These are phyloP conservation scores for Prinsepia uniflora DNA, from an alignment of 306 rosid species.

Conservation along the genomic window DNA sequence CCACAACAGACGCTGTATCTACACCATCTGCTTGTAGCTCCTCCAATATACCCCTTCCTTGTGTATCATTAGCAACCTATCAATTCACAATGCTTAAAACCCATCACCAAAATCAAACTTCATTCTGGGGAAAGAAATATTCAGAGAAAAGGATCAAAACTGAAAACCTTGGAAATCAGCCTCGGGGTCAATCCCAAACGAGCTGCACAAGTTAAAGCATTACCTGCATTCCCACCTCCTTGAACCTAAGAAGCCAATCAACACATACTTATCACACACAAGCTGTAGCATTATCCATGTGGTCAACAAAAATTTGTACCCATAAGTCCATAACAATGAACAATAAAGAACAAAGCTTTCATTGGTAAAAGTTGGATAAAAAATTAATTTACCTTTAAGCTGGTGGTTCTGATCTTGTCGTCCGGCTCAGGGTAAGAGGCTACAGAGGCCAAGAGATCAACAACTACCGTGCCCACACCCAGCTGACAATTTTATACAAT, in stretches of 20 bases:
- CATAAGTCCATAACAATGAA: too few species aligned
- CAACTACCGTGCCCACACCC: conserved; percentile 53
- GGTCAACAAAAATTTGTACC: too few species aligned
- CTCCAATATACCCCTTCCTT: conserved; percentile 69
- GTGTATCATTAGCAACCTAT: conserved; percentile 79
- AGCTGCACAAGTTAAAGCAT: conserved; percentile 78
- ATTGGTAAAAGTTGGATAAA: background rate
- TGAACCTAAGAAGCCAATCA: conserved; percentile 44
- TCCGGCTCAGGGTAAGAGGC: conserved; percentile 70
- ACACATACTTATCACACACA: background rate
- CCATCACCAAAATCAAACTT: background rate
- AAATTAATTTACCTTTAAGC: conserved; percentile 43
- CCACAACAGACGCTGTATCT: conserved; percentile 78
- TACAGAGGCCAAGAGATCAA: conserved; percentile 69
- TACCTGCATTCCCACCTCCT: conserved; percentile 89
- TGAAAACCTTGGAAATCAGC: conserved; percentile 68
- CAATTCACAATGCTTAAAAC: conserved; percentile 5
- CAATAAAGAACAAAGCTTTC: background rate
- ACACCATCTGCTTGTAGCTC: conserved; percentile 73
- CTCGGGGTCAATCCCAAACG: conserved; percentile 83
- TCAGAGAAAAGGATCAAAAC: background rate
- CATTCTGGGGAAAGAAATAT: background rate
- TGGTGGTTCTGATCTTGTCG: conserved; percentile 66
- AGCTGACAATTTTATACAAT: conserved; percentile 36
- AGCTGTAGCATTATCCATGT: background rate